phyloP scores from a whole-genome alignment of 768 basidiomycete species.

The Termitomyces sp. region DNA sequence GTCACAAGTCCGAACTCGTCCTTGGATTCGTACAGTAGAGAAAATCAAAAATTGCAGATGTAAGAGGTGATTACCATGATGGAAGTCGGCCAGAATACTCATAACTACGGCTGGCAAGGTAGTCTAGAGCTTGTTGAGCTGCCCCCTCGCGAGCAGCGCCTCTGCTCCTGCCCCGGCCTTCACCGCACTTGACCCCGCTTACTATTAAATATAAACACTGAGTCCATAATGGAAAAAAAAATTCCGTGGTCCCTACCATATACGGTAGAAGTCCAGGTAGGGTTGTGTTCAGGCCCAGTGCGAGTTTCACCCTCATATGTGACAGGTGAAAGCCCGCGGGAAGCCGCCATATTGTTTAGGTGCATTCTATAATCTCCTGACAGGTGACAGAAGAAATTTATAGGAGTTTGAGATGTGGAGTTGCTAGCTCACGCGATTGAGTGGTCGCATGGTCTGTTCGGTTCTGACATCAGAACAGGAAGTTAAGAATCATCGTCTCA shows the following conservation, averaged over 20 bases:
- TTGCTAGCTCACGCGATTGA: not conserved
- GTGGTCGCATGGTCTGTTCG: not conserved
- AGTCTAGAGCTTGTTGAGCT: not conserved
- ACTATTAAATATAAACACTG: not conserved
- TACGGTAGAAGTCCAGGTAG: slow-evolving; percentile 3
- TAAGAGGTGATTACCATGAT: not conserved
- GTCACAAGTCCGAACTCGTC: not conserved
- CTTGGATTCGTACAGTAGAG: no score
- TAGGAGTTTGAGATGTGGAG: not conserved
- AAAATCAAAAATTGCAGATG: not conserved
- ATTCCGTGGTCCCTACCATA: slow-evolving; percentile 1
- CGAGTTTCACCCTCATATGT: not conserved
- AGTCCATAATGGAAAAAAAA: not conserved
- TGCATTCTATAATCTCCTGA: slow-evolving; percentile 6
- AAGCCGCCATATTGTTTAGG: slow-evolving; percentile 1
- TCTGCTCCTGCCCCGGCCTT: not conserved
- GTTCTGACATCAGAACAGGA: not conserved
- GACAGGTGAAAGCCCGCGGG: not conserved
- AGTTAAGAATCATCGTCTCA: not conserved
- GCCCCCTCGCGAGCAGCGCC: not conserved
- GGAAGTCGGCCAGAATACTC: not conserved
- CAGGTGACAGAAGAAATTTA: not conserved
- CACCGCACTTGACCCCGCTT: not conserved
- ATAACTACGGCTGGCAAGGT: not conserved
- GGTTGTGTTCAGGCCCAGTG: slow-evolving; percentile 1